A percentile compares a stretch with the other conserved stretches of the same genome.
phyloP scores from a whole-genome alignment of 257 asterid species.

The Nicotiana undulata region DNA sequence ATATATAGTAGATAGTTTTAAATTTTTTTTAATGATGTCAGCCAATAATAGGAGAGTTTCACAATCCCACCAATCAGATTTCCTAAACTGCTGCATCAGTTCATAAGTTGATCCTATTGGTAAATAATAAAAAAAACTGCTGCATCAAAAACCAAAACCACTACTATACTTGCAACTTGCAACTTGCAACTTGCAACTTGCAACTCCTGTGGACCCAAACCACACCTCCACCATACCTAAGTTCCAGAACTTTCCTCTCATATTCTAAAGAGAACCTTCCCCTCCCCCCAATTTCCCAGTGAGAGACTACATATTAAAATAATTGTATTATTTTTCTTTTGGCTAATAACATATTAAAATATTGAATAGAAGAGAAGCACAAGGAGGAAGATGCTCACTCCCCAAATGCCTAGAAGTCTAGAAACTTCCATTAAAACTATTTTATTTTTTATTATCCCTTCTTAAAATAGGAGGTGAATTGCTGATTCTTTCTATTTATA shows the following conservation, averaged over 20 bases:
- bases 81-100: background rate
- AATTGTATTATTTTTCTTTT: background rate
- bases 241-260: background rate
- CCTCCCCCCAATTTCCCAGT: background rate
- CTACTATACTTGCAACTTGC: background rate
- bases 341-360: background rate
- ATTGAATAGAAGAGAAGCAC: background rate
- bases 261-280: background rate
- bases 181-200: background rate
- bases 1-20: background rate
- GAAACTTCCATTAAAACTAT: conserved; percentile 40
- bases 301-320: conserved; percentile 24
- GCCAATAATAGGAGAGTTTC: background rate
- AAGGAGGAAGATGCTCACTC: conserved; percentile 16
- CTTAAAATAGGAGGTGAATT: background rate
- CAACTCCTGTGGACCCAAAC: conserved; percentile 5
- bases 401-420: conserved; percentile 23
- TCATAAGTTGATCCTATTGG: too few relatives aligned
- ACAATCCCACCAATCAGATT: conserved; percentile 9
- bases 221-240: conserved; percentile 14
- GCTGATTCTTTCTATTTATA: background rate
- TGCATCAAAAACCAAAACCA: background rate
- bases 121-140: too few relatives aligned
- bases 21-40: background rate
- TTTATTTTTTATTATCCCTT: background rate